Percentiles rank a stretch among this genome's conserved stretches.
These are phyloP conservation scores for Candida michaelii DNA, from an alignment of 805 yeast genomes.

Conservation along the genomic window DNA sequence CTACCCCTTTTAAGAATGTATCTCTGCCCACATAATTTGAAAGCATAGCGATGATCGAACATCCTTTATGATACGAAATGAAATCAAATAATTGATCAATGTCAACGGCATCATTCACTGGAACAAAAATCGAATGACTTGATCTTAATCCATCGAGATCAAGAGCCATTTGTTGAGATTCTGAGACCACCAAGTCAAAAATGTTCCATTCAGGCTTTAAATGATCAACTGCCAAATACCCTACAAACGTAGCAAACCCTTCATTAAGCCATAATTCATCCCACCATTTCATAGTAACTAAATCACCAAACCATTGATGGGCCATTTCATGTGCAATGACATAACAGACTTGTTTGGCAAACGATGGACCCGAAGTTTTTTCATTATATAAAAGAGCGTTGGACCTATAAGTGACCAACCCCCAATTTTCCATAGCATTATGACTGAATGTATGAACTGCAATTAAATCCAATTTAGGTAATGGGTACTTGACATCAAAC, in stretches of 20 bases:
- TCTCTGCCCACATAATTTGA: slow-evolving; percentile 70
- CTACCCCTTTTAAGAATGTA: slow-evolving; percentile 69
- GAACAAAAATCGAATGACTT: slow-evolving; percentile 83
- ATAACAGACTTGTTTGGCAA: slow-evolving; percentile 72
- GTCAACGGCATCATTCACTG: slow-evolving; percentile 74
- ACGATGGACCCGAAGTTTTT: slow-evolving; percentile 45
- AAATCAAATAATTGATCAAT: slow-evolving; percentile 81
- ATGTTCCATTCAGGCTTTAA: slow-evolving; percentile 83
- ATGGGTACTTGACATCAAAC: slow-evolving; percentile 60
- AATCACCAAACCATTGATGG: slow-evolving; percentile 90
- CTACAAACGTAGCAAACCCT: slow-evolving; percentile 88
- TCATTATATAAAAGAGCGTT: slow-evolving; percentile 49
- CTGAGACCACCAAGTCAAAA: slow-evolving; percentile 55
- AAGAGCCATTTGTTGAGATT: slow-evolving; percentile 51
- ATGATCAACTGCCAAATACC: slow-evolving; percentile 65
- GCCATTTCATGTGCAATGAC: slow-evolving; percentile 86
- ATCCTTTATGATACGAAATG: slow-evolving; percentile 80
- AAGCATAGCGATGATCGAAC: slow-evolving; percentile 75
- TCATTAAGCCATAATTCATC: slow-evolving; percentile 88
- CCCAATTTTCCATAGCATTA: slow-evolving; percentile 94
- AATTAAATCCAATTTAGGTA: slow-evolving; percentile 77
- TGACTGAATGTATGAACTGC: slow-evolving; percentile 80
- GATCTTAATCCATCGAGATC: slow-evolving; percentile 56
- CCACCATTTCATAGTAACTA: slow-evolving; percentile 94
- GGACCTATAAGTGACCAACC: slow-evolving; percentile 67